phyloP scores from a whole-genome alignment of 768 basidiomycete species.

The Termitomyces sp. region DNA sequence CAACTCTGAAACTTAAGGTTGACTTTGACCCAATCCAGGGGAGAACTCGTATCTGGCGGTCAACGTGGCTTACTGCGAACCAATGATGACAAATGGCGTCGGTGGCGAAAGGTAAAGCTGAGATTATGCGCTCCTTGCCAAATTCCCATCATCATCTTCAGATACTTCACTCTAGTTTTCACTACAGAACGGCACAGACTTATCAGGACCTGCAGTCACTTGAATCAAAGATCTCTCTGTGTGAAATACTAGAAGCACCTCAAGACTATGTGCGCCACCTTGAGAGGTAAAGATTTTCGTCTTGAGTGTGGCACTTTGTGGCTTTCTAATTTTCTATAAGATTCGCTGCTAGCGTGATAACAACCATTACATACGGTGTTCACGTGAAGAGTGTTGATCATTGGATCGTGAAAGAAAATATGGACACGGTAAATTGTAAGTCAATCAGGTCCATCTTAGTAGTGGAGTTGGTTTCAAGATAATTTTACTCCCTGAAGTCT shows the following conservation, averaged over 20 bases:
- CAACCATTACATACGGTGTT: slow-evolving; percentile 38
- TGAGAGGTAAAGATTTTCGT: slow-evolving; percentile 23
- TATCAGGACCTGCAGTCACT: slow-evolving; percentile 43
- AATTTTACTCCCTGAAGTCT: background rate
- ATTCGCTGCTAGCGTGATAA: slow-evolving; percentile 40
- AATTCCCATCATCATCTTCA: slow-evolving; percentile 7
- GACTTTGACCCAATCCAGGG: slow-evolving; percentile 18
- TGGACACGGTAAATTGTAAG: slow-evolving; percentile 39
- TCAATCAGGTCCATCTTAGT: background rate
- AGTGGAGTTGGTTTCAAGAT: background rate
- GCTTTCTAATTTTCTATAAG: slow-evolving; percentile 16
- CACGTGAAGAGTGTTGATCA: slow-evolving; percentile 39
- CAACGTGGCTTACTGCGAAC: slow-evolving; percentile 41
- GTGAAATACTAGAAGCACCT: slow-evolving; percentile 35
- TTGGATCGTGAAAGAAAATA: slow-evolving; percentile 43
- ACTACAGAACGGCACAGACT: slow-evolving; percentile 33
- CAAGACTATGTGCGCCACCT: slow-evolving; percentile 34
- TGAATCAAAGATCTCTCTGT: slow-evolving; percentile 39
- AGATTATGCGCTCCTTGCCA: background rate
- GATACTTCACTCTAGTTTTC: slow-evolving; percentile 41
- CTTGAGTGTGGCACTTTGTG: background rate
- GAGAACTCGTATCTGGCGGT: slow-evolving; percentile 42
- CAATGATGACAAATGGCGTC: slow-evolving; percentile 39
- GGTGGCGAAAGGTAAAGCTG: slow-evolving; percentile 36
- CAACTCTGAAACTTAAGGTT: background rate